Evolutionary conservation across 202 grass and related monocot genomes (phyloP), one percentile per base, ranked within the genome.

Genomic region (Alloteropsis angusta): DNA sequence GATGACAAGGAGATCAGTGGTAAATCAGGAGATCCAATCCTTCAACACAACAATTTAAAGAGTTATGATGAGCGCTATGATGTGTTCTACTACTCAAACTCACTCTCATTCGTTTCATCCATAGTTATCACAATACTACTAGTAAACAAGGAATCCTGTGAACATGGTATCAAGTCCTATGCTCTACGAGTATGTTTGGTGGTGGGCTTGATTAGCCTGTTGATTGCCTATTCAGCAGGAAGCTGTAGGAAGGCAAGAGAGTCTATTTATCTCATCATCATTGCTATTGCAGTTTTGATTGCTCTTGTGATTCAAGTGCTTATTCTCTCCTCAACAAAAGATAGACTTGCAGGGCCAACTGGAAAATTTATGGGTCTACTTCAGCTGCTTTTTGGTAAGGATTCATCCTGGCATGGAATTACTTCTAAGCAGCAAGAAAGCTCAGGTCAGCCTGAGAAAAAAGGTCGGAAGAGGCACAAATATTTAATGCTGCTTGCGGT

Each of bases 21-120:
- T 21, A 69, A 0, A 47, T 55, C 82, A 19, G 85, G 89, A n/a
- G 49, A 85, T 32, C 85, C 85, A 6, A 59, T 92, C 22, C 66
- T 92, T 65, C 71, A 67, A 14, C 77, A 87, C 17, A 77, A 6
- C 32, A 32, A 57, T 19, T 57, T 34, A 1, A 19, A 22, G 6
- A 4, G 18, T 92, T 43, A 44, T 78, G 26, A 71, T 71, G 77
- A 79, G 82, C 81, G 78, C 1, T 93, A 89, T 54, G 42, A 71
- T 34, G 52, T 74, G 26, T 93, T 89, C 81, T 89, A 87, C 45
- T 83, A 78, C 55, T 89, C 70, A 72, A 93, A 93, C 66, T 85
- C 84, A 46, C 5, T 65, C 7, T 77, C 87, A 55, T 85, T 93
- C 2, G 44, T 89, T 37, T 69, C 66, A 9, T 87, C 90, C 7